Base-by-base conservation (phyloP, 441 rosid species). In the Erodium texanum region DNA sequence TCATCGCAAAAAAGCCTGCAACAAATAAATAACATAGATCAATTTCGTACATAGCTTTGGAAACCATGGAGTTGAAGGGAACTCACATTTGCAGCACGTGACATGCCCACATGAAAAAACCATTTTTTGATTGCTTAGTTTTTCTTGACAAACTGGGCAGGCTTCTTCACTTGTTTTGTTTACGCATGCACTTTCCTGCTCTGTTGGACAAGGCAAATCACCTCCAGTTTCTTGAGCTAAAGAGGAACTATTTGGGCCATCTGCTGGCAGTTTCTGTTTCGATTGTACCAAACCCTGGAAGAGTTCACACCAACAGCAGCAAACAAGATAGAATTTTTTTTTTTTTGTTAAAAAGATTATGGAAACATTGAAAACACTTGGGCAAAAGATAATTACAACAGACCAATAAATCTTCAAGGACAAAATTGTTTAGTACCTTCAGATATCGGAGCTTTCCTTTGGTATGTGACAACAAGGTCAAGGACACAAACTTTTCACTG, bases 101-200 rank as follows among this genome's bases (percentile, higher is more conserved):
- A 80, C 75, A 72, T 93, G 99, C 19, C 96, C 99, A 24, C 99
- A 93, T 71, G 87, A 95, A 77, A 94, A 94, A 76, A 94, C 97
- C 97, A 94, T 91, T 86, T 82, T 94, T 76, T 86, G 95, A 76
- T 75, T 86, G 75, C 82, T 80, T 75, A 89, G 78, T 74, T 71
- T 84, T 50, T 94, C 97, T 70, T 91, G 97, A 80, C 97, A 94
- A 75, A 94, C 82, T 38, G 96, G 99, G 72, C 99, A 94, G 65
- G 93, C 82, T 81, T 87, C 97, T 75, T 82, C 92, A 24, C 45
- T 62, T 70, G 69, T 71, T 82, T 81, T 85, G 43, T 68, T 24
- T 34, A 79, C 68, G 70, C 27, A 67, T 68, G 84, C 81, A 63
- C 71, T 78, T 67, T 69, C 74, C 68, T 80, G 83, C 70, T 82